Evolutionary conservation across 2,329 filamentous ascomycete genomes (phyloP).

Genomic region (Colletotrichum musicola): DNA sequence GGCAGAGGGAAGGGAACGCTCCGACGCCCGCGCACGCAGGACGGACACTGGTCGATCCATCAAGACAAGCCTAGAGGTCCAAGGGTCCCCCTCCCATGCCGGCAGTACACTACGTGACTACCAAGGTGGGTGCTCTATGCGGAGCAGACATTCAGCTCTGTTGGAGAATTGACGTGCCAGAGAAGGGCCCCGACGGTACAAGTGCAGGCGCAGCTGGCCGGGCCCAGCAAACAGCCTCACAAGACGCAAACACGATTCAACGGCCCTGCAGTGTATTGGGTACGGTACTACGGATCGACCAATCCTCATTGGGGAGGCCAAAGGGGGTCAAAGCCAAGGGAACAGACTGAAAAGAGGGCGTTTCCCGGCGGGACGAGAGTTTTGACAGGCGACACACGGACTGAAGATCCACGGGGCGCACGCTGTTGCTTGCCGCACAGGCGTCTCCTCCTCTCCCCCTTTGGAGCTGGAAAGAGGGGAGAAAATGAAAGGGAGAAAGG

Average conservation of each 20-base stretch:
- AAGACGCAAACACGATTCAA: slow-evolving; percentile 6
- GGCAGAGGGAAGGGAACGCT: neutral
- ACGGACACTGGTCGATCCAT: neutral
- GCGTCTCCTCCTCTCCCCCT: neutral
- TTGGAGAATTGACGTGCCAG: slow-evolving; percentile 14
- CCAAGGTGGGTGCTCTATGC: slow-evolving; percentile 20
- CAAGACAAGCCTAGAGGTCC: slow-evolving; percentile 2
- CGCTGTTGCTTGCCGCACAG: slow-evolving; percentile 6
- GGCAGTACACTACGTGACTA: slow-evolving; percentile 9
- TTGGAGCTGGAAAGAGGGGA: neutral
- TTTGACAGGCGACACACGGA: slow-evolving; percentile 27
- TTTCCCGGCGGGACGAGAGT: slow-evolving; percentile 8
- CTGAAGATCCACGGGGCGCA: slow-evolving; percentile 19
- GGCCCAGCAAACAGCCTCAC: too few relatives aligned
- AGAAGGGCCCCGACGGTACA: neutral
- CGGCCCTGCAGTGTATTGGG: neutral
- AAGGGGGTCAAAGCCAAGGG: neutral
- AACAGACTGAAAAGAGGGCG: neutral
- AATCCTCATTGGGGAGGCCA: neutral
- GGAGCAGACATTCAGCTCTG: slow-evolving; percentile 1
- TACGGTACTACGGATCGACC: neutral
- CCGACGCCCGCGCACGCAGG: neutral
- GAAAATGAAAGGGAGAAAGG: too few relatives aligned
- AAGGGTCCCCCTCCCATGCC: slow-evolving; percentile 25
- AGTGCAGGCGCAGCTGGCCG: too few relatives aligned